These are phyloP conservation scores for California macrophylla DNA, from an alignment of 441 rosid genomes.

Conservation along the genomic window DNA sequence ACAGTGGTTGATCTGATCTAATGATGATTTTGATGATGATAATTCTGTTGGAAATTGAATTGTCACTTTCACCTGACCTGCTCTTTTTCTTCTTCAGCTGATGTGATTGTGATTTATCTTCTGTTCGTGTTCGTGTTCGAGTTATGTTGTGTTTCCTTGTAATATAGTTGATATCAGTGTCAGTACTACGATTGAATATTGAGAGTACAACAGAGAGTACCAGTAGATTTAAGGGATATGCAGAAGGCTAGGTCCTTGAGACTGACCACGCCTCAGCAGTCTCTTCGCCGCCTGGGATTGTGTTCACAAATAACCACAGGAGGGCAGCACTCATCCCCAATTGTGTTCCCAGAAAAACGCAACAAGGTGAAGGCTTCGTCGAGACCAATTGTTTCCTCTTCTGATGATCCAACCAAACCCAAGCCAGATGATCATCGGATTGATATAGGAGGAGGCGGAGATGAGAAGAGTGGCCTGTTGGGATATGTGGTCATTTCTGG, in stretches of 20 bases:
- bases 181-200: neutral
- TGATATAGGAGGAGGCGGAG: conserved; percentile 50
- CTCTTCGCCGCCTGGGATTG: conserved; percentile 70
- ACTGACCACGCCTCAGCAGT: conserved; percentile 49
- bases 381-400: conserved; percentile 21
- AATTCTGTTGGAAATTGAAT: neutral
- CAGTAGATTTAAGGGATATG: conserved; percentile 2
- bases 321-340: conserved; percentile 68
- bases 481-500: conserved; percentile 70
- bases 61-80: neutral
- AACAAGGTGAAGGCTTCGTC: conserved; percentile 49
- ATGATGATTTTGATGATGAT: neutral
- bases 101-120: neutral
- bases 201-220: conserved; percentile 2
- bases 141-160: neutral
- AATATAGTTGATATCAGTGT: neutral
- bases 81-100: neutral
- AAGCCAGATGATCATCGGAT: conserved; percentile 55
- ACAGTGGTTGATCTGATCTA: conserved; percentile 1
- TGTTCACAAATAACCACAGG: conserved; percentile 62
- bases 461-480: conserved; percentile 79
- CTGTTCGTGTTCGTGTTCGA: neutral
- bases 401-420: conserved; percentile 34
- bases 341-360: conserved; percentile 85
- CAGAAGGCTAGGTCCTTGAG: conserved; percentile 19